Percentiles rank a stretch among this genome's conserved stretches.
phyloP scores from a whole-genome alignment of 176 grass and related monocot species.

The Thinopyrum elongatum region DNA sequence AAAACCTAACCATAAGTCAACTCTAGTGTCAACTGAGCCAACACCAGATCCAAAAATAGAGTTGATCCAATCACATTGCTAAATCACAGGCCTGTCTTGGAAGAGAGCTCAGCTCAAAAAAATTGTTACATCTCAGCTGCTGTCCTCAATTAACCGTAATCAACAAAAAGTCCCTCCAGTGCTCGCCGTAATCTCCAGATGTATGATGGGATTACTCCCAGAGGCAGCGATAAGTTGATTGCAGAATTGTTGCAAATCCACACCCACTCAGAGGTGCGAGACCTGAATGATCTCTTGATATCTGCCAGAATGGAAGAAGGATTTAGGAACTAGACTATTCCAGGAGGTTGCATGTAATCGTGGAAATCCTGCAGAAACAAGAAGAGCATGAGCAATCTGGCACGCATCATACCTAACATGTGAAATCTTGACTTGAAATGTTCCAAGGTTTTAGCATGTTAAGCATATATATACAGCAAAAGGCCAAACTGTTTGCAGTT shows the following conservation, averaged over 20 bases:
- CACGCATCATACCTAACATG: background rate
- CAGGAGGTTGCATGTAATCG: conserved; percentile 25
- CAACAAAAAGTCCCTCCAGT: conserved; percentile 65
- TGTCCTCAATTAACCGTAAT: conserved; percentile 66
- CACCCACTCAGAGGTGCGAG: conserved; percentile 80
- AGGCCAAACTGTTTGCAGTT: background rate
- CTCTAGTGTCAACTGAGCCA: conserved; percentile 4
- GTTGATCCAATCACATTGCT: conserved; percentile 45
- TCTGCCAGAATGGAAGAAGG: conserved; percentile 58
- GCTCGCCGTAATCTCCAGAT: conserved; percentile 67
- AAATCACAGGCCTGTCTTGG: conserved; percentile 4
- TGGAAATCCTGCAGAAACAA: conserved; percentile 27
- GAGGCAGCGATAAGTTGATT: conserved; percentile 35
- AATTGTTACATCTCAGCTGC: conserved; percentile 42
- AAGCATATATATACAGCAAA: background rate
- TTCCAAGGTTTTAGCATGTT: background rate
- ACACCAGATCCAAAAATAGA: conserved; percentile 51
- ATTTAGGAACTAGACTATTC: conserved; percentile 49
- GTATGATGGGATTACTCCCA: conserved; percentile 57
- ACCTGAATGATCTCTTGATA: conserved; percentile 41
- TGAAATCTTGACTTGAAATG: background rate
- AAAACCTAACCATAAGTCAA: conserved; percentile 59
- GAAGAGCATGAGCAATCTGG: background rate
- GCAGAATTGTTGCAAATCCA: conserved; percentile 45
- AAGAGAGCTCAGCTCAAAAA: conserved; percentile 38